A percentile compares a stretch with the other conserved stretches of the same genome.
Evolutionary conservation across 1,284 basidiomycete genomes (phyloP).

Genomic region (Rugosomyces carneus): DNA sequence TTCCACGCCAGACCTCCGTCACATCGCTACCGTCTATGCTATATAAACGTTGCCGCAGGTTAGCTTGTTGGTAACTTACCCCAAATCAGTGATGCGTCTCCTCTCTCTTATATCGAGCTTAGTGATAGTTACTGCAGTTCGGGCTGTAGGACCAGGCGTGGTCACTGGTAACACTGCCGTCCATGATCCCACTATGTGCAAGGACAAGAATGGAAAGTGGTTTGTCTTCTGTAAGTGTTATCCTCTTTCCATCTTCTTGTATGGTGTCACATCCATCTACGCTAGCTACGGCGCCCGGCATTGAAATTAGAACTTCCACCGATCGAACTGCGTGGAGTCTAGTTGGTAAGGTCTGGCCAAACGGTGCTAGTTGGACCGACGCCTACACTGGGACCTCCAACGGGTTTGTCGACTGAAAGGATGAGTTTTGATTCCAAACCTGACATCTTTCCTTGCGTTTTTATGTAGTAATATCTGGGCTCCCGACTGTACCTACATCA

Average conservation of each 20-base stretch:
- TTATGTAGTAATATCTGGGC: conserved; percentile 47
- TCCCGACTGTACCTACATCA: conserved; percentile 43
- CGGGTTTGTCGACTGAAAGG: conserved; percentile 29
- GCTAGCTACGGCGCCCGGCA: conserved; percentile 40
- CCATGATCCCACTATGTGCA: conserved; percentile 48
- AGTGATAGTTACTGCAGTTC: conserved; percentile 2
- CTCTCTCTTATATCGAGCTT: conserved; percentile 4
- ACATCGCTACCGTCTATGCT: background rate
- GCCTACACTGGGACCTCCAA: conserved; percentile 42
- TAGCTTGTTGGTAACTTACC: background rate
- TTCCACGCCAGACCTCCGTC: background rate
- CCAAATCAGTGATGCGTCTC: conserved; percentile 4
- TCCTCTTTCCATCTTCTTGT: background rate
- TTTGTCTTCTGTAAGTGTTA: conserved; percentile 42
- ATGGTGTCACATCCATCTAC: background rate
- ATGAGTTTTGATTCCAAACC: background rate
- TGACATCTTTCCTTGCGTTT: background rate
- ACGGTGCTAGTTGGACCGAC: conserved; percentile 45
- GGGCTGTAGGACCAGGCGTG: conserved; percentile 27
- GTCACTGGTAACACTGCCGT: conserved; percentile 42
- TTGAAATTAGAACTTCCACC: conserved; percentile 46
- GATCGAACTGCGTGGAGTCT: conserved; percentile 46
- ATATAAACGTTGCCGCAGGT: background rate
- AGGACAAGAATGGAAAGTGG: conserved; percentile 42
- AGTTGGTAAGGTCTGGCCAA: conserved; percentile 43